phyloP scores from a whole-genome alignment of 345 rosid species.

The Eucalyptus victrix region DNA sequence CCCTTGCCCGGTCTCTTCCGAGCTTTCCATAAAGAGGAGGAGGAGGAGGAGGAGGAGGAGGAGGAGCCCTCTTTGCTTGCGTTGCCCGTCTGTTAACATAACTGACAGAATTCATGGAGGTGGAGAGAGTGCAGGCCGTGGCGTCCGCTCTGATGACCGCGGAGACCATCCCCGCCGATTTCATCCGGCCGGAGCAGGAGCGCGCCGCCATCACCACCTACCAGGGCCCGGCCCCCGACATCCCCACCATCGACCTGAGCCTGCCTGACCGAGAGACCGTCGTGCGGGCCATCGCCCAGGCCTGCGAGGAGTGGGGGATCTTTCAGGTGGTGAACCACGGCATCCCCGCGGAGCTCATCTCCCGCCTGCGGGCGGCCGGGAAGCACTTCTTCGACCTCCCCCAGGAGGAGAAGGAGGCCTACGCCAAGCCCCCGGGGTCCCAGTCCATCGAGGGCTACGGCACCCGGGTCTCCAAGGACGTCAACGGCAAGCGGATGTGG shows the following conservation, averaged over 20 bases:
- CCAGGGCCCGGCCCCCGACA: slow-evolving; percentile 24
- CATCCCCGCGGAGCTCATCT: slow-evolving; percentile 28
- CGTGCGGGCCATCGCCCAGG: slow-evolving; percentile 5
- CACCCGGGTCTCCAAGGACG: slow-evolving; percentile 31
- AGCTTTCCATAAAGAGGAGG: background rate
- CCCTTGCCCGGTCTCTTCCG: background rate
- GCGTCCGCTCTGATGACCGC: slow-evolving; percentile 12
- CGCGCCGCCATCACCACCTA: slow-evolving; percentile 63
- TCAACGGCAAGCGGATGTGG: slow-evolving; percentile 58
- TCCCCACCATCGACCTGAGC: slow-evolving; percentile 35
- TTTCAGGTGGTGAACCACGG: slow-evolving; percentile 63
- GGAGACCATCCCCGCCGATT: slow-evolving; percentile 47
- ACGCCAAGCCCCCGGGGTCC: slow-evolving; percentile 29
- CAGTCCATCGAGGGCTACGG: slow-evolving; percentile 62
- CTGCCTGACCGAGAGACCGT: slow-evolving; percentile 14
- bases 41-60: background rate
- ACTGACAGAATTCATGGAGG: slow-evolving; percentile 12
- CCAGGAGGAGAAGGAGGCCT: slow-evolving; percentile 41
- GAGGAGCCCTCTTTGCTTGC: background rate
- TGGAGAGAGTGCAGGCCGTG: slow-evolving; percentile 39
- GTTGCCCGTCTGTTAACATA: background rate
- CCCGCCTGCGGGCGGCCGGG: slow-evolving; percentile 37
- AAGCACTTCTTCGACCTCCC: slow-evolving; percentile 62
- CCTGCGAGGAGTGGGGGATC: slow-evolving; percentile 47
- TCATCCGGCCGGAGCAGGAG: slow-evolving; percentile 51